Evolutionary conservation across 1,284 basidiomycete species (phyloP), one percentile per base, ranked within the genome.

Genomic region (Rhodotorula sp.): DNA sequence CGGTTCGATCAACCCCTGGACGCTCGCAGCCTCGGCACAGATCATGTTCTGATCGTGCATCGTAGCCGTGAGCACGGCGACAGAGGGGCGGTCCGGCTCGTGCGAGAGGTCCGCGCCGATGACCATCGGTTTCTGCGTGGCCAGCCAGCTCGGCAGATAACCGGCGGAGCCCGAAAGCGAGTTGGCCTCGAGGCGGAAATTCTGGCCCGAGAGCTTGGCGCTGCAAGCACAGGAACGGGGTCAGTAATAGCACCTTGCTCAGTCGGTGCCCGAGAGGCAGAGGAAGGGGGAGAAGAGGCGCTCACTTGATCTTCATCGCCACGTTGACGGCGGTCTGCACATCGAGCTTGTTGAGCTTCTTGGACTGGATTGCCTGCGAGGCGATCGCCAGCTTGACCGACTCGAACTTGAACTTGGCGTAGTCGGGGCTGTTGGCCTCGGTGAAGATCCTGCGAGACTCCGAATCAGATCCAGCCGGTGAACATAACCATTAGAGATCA

Each of bases 71-170:
- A 70, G 34, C 12, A 58, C 57, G 15, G 57, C 69, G 61, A 70
- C 58, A 16, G 64, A 67, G 2, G 69, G 69, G 18, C 52, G 48
- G 23, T 66, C 62, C 21, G 8, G 47, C 57, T 62, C 56, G 52
- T 70, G 69, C 10, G 61, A 60, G n/a, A 70, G 64, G 57, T 70
- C 69, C 12, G 57, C 61, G n/a, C 67, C 67, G 19, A 50, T 21
- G 49, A 50, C 23, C 3, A 50, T 50, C 49, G 49, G 49, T 23
- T 50, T 50, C 49, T 19, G 6, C 19, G 6, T 50, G 49, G 49
- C 18, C 7, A 50, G 49, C 49, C 49, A 50, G 49, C 49, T 50
- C 49, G 49, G 19, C 19, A 50, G 38, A 2, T 12, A 1, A 12
- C 38, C 38, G 2, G 38, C 38, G 38, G 38, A 43, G 12, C 38